Evolutionary conservation across 192 early-diverging fungal species (phyloP), one percentile per base, ranked within the genome.

Genomic region (Funneliformis mosseae): DNA sequence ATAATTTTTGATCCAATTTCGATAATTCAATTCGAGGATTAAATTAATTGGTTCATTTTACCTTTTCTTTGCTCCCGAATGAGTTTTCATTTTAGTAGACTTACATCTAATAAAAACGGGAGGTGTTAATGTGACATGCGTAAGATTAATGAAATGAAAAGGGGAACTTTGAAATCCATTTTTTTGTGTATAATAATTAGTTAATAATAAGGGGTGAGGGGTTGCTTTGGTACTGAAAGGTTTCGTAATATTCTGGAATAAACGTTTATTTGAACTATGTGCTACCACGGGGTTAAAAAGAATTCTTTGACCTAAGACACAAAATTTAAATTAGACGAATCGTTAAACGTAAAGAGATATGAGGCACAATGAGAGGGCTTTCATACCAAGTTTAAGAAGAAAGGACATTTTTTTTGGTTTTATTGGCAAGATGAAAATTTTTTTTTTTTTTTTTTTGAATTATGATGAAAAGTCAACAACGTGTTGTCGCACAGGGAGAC

Each of bases 1-100:
- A 23, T 62, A 62, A 62, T 62, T 27, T 64, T 27, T 64, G 27
- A 27, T 27, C 23, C 16, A 63, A 63, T 21, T 39, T 5, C 33
- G 8, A n/a, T 8, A 70, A 42, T 41, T 69, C 0, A 2, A 41
- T 41, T 41, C 33, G n/a, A 69, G 41, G 18, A 38, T 39, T 66
- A 18, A 39, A 41, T 70, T 41, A 33, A 33, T 33, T 33, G 33
- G 33, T 43, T 42, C 9, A 70, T 43, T 42, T 70, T 69, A 70
- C 71, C 71, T 45, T 73, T 73, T 73, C 39, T 73, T 73, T 23
- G 45, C 43, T 25, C 71, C 71, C 12, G 71, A 73, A 50, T 73
- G 71, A 48, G 43, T 73, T 18, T 73, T 73, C 45, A 73, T 33
- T 46, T 73, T 73, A 28, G 50, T 33, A 2, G 42, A 25, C 14